phyloP scores from a whole-genome alignment of 148 eudicot genomes.

The Fagopyrum esculentum region DNA sequence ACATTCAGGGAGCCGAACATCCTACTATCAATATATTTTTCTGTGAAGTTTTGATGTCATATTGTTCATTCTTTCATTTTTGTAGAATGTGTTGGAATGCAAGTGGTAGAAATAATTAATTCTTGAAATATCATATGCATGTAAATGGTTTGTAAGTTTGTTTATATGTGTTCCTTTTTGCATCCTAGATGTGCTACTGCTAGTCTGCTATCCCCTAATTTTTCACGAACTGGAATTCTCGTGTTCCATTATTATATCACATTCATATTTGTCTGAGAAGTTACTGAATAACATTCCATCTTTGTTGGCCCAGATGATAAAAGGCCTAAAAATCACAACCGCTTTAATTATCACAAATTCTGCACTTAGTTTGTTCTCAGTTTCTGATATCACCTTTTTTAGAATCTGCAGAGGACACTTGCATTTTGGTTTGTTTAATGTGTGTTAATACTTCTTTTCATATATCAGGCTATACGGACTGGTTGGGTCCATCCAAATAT shows the following conservation, averaged over 20 bases:
- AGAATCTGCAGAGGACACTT: neutral
- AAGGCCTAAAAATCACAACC: neutral
- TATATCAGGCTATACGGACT: slow-evolving; percentile 71
- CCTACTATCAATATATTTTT: neutral
- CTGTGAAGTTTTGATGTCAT: neutral
- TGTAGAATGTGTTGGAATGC: neutral
- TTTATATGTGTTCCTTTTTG: neutral
- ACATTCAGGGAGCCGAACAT: neutral
- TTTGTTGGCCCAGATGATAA: neutral
- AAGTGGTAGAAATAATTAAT: neutral
- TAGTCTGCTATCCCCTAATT: neutral
- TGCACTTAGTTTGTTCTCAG: neutral
- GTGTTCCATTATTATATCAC: neutral
- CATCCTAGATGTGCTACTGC: neutral
- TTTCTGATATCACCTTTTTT: neutral
- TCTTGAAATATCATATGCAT: neutral
- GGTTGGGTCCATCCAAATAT: slow-evolving; percentile 98
- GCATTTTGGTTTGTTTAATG: neutral
- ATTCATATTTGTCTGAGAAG: neutral
- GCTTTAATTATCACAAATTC: neutral
- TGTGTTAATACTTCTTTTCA: slow-evolving; percentile 6
- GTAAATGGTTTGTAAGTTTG: neutral
- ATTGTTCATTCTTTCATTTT: neutral
- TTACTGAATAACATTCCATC: neutral
- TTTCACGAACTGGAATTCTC: neutral